phyloP scores from a whole-genome alignment of 2,329 filamentous ascomycete species.

The Atkinsonella hypoxylon region DNA sequence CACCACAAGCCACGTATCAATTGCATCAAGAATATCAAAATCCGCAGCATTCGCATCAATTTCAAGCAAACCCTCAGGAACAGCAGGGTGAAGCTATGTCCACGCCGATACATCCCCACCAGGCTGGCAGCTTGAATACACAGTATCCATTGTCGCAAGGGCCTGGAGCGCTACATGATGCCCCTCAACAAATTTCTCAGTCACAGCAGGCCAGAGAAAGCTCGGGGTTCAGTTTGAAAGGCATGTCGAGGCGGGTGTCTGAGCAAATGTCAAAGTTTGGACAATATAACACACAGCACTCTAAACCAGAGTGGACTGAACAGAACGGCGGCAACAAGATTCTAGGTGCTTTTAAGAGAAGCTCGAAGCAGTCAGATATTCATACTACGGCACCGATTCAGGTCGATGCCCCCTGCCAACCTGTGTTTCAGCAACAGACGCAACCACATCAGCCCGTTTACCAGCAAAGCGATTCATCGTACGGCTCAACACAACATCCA shows the following conservation, averaged over 20 bases:
- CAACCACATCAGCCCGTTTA: background rate
- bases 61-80: background rate
- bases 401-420: background rate
- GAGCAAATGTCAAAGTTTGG: conserved; percentile 14
- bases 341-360: conserved; percentile 20
- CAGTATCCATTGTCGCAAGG: background rate
- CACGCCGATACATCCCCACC: background rate
- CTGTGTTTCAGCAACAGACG: background rate
- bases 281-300: conserved; percentile 5
- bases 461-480: background rate
- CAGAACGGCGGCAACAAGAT: conserved; percentile 16
- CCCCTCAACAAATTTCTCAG: background rate
- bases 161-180: background rate
- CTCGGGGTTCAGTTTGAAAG: conserved; percentile 22
- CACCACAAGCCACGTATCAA: background rate
- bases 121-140: background rate
- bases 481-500: background rate
- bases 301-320: conserved; percentile 13
- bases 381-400: background rate
- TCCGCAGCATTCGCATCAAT: conserved; percentile 10
- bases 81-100: too few relatives aligned
- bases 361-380: conserved; percentile 14
- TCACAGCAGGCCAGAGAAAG: conserved; percentile 2
- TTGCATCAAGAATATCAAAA: conserved; percentile 3
- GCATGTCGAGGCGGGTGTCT: conserved; percentile 20